Evolutionary conservation across 345 rosid species (phyloP).

Genomic region (Sisymbrium irio): DNA sequence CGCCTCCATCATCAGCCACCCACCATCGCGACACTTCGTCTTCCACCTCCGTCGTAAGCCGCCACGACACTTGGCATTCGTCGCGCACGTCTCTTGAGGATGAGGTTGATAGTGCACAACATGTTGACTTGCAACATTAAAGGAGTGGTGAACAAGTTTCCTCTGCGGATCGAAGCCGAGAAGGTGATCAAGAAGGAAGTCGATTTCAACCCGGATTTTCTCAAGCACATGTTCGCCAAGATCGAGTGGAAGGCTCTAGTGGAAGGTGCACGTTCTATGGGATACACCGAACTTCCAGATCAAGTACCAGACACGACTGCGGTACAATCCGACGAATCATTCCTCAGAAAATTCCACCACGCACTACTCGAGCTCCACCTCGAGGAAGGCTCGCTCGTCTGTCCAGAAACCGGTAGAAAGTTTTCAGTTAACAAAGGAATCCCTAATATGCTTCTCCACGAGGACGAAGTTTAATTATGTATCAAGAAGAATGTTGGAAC

Average conservation of each 20-base stretch:
- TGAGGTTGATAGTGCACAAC: conserved; percentile 82
- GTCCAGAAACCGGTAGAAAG: conserved; percentile 68
- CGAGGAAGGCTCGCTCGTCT: conserved; percentile 75
- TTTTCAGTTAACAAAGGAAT: conserved; percentile 66
- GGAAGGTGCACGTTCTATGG: conserved; percentile 59
- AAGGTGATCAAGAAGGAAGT: conserved; percentile 55
- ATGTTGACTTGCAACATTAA: conserved; percentile 75
- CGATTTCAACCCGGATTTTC: conserved; percentile 70
- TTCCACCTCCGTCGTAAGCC: not conserved
- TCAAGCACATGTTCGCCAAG: conserved; percentile 59
- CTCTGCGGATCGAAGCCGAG: conserved; percentile 60
- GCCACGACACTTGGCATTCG: too few species aligned
- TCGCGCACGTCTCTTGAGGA: too few species aligned
- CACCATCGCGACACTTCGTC: not conserved
- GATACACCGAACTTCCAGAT: conserved; percentile 62
- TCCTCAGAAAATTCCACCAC: conserved; percentile 64
- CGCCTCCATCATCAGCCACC: not conserved
- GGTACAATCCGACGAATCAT: conserved; percentile 53
- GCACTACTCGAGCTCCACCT: conserved; percentile 79
- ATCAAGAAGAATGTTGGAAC: not conserved
- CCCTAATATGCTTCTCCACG: conserved; percentile 87
- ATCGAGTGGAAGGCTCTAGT: conserved; percentile 73
- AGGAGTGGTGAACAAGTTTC: conserved; percentile 76
- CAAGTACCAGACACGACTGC: conserved; percentile 43
- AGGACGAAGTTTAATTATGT: conserved; percentile 56